Conservation (phyloP, 495 filamentous ascomycete genomes). For the Chlorociboria aeruginascens region DNA sequence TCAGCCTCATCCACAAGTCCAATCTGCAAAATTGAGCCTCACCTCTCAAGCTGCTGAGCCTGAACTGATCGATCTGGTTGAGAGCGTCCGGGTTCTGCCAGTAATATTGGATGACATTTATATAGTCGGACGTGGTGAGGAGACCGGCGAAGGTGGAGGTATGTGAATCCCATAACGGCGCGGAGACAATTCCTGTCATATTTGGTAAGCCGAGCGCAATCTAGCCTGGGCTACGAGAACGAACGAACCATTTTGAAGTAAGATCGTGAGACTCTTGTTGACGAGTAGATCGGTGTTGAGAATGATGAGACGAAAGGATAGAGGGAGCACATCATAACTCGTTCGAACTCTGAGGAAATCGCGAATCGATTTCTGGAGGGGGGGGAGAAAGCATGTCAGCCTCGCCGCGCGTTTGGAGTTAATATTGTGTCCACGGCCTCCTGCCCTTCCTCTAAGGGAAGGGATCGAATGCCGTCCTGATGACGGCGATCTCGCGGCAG, state of each 20-base stretch:
- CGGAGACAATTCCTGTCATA: slow-evolving; percentile 82
- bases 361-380: slow-evolving; percentile 66
- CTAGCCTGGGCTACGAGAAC: neutral
- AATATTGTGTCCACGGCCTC: neutral
- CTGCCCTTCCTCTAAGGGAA: neutral
- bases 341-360: slow-evolving; percentile 94
- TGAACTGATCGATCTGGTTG: slow-evolving; percentile 84
- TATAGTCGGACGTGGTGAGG: slow-evolving; percentile 90
- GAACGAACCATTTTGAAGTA: slow-evolving; percentile 83
- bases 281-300: slow-evolving; percentile 92
- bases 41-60: slow-evolving; percentile 87
- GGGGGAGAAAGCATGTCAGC: slow-evolving; percentile 11
- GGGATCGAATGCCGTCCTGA: neutral
- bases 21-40: slow-evolving; percentile 11
- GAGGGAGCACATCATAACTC: slow-evolving; percentile 96
- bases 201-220: slow-evolving; percentile 1
- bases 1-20: slow-evolving; percentile 6
- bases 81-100: slow-evolving; percentile 93
- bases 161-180: slow-evolving; percentile 93
- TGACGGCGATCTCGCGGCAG: neutral
- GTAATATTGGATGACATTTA: slow-evolving; percentile 99
- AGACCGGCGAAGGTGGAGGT: slow-evolving; percentile 89
- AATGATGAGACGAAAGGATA: slow-evolving; percentile 91
- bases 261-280: slow-evolving; percentile 90
- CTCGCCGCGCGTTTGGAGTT: slow-evolving; percentile 11